phyloP scores from a whole-genome alignment of 108 stramenopile species.

The Cyclotella distinguenda region DNA sequence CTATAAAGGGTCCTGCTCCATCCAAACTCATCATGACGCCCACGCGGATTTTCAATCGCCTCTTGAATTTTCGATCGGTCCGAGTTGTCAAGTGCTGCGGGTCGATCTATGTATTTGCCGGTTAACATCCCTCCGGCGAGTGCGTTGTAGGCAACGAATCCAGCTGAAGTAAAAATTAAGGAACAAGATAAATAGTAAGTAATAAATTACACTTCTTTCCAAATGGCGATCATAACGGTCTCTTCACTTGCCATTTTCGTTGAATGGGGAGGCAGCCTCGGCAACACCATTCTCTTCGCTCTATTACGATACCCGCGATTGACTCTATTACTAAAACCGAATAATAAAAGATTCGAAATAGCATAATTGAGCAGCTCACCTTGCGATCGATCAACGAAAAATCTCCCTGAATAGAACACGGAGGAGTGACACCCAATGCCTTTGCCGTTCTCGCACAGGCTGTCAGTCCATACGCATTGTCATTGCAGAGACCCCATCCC shows the following conservation, averaged over 20 bases:
- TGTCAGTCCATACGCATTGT: slow-evolving; percentile 89
- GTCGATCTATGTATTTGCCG: slow-evolving; percentile 80
- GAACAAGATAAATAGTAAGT: neutral
- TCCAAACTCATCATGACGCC: slow-evolving; percentile 82
- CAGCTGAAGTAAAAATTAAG: slow-evolving; percentile 35
- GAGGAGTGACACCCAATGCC: slow-evolving; percentile 76
- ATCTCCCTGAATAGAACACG: slow-evolving; percentile 82
- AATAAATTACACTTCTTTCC: neutral
- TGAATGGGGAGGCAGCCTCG: slow-evolving; percentile 85
- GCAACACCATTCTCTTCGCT: slow-evolving; percentile 90
- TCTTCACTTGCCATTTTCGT: slow-evolving; percentile 59
- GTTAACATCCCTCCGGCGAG: slow-evolving; percentile 90
- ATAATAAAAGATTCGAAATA: neutral
- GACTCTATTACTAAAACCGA: neutral
- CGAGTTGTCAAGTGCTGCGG: slow-evolving; percentile 71
- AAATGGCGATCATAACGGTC: neutral
- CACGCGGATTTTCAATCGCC: slow-evolving; percentile 69
- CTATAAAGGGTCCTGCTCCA: slow-evolving; percentile 86
- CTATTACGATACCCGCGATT: slow-evolving; percentile 1
- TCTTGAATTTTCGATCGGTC: slow-evolving; percentile 41
- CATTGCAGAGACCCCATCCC: slow-evolving; percentile 90
- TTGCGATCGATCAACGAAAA: slow-evolving; percentile 84
- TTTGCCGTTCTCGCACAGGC: slow-evolving; percentile 79
- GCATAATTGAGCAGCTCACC: neutral
- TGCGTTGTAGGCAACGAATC: slow-evolving; percentile 89